Evolutionary conservation across 306 rosid species (phyloP).

Genomic region (Vigna reflexopilosa): DNA sequence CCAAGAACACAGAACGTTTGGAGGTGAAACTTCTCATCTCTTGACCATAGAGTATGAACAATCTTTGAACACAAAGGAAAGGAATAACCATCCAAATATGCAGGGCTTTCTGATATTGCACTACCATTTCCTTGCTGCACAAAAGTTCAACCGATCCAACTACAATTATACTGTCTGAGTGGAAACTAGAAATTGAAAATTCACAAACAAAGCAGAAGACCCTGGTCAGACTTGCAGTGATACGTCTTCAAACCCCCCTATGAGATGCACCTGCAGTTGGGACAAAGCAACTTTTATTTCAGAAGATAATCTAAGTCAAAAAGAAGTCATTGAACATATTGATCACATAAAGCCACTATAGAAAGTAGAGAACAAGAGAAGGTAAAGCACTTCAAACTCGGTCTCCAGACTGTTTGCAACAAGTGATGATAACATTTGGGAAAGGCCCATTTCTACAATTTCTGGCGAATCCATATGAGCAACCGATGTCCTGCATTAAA

Average conservation of each 20-base stretch:
- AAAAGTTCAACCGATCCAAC: conserved; percentile 59
- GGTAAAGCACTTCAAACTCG: conserved; percentile 64
- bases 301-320: conserved; percentile 12
- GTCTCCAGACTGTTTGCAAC: conserved; percentile 51
- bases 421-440: conserved; percentile 74
- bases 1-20: conserved; percentile 75
- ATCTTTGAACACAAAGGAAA: conserved; percentile 73
- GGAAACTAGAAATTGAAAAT: conserved; percentile 52
- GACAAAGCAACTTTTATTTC: conserved; percentile 33
- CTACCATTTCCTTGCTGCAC: conserved; percentile 67
- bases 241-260: conserved; percentile 89
- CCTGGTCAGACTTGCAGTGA: conserved; percentile 60
- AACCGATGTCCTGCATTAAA: conserved; percentile 67
- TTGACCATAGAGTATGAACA: conserved; percentile 60
- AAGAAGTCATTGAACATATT: conserved; percentile 10
- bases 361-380: conserved; percentile 37
- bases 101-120: conserved; percentile 44
- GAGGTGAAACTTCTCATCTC: conserved; percentile 78
- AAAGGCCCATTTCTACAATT: conserved; percentile 73
- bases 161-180: conserved; percentile 49
- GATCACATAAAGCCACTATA: background rate
- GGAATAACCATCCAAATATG: conserved; percentile 64
- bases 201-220: conserved; percentile 57
- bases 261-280: conserved; percentile 75
- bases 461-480: conserved; percentile 87